Evolutionary conservation across 2,329 filamentous ascomycete genomes (phyloP).

Genomic region (Colletotrichum musae): DNA sequence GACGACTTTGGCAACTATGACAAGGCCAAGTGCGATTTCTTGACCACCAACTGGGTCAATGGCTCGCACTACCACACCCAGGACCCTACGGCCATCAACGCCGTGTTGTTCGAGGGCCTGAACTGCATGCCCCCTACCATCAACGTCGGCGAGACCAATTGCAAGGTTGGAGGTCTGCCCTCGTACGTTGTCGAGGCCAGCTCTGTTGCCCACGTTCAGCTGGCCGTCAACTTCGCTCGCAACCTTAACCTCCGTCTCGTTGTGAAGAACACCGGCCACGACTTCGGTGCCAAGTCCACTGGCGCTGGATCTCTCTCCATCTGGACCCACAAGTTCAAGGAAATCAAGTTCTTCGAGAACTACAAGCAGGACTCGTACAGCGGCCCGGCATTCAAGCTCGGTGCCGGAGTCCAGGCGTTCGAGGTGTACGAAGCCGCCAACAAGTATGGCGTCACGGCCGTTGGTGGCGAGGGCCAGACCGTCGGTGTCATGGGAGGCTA

Average conservation of each 20-base stretch:
- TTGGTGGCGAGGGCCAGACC: slow-evolving; percentile 68
- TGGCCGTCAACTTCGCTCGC: slow-evolving; percentile 58
- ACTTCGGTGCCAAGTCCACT: slow-evolving; percentile 61
- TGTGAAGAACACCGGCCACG: slow-evolving; percentile 60
- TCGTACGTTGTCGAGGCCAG: slow-evolving; percentile 54
- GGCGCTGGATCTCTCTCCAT: slow-evolving; percentile 67
- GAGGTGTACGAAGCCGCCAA: slow-evolving; percentile 64
- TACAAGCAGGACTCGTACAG: slow-evolving; percentile 40
- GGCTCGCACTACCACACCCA: slow-evolving; percentile 46
- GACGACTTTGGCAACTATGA: slow-evolving; percentile 50
- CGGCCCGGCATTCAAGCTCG: slow-evolving; percentile 46
- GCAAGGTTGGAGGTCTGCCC: slow-evolving; percentile 37
- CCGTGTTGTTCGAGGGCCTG: slow-evolving; percentile 46
- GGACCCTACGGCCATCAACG: slow-evolving; percentile 47
- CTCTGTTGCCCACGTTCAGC: slow-evolving; percentile 51
- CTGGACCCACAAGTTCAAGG: slow-evolving; percentile 67
- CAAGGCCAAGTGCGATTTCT: slow-evolving; percentile 47
- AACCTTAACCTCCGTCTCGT: slow-evolving; percentile 59
- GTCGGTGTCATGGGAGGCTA: slow-evolving; percentile 75
- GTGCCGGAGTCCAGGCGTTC: slow-evolving; percentile 66
- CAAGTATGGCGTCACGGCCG: slow-evolving; percentile 61
- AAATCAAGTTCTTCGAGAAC: slow-evolving; percentile 41
- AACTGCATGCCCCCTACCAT: slow-evolving; percentile 46
- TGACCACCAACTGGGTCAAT: slow-evolving; percentile 49
- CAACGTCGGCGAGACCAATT: slow-evolving; percentile 36